These are phyloP conservation scores for Citropsis articulata DNA, from an alignment of 345 rosid species.

Conservation along the genomic window DNA sequence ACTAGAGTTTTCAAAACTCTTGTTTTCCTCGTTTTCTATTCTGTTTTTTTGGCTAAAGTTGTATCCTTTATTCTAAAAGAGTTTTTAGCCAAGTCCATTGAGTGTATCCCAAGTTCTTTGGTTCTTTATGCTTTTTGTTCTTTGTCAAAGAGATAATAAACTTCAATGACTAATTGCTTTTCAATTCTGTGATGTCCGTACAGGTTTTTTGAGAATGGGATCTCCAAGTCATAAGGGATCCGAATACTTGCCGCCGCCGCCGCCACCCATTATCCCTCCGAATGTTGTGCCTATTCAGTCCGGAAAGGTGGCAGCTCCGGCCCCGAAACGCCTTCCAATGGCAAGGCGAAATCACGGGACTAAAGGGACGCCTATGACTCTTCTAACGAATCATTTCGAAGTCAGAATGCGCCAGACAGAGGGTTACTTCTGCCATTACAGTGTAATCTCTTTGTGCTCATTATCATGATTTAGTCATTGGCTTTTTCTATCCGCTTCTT, in stretches of 20 bases:
- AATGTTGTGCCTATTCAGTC: background rate
- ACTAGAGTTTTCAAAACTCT: no score
- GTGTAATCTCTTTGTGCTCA: background rate
- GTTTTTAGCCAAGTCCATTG: background rate
- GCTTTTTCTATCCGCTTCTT: background rate
- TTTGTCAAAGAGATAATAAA: no score
- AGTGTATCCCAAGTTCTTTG: no score
- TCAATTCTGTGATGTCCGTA: background rate
- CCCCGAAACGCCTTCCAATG: conserved; percentile 12
- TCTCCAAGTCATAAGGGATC: background rate
- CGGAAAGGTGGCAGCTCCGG: background rate
- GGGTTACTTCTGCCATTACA: conserved; percentile 25
- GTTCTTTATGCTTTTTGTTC: no score
- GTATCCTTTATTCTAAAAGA: background rate
- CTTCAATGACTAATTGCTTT: no score
- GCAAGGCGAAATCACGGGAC: conserved; percentile 18
- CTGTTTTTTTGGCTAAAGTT: background rate
- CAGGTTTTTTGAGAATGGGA: background rate
- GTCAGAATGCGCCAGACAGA: conserved; percentile 10
- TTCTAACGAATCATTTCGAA: conserved; percentile 27
- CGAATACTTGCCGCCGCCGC: conserved; percentile 21
- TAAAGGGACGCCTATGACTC: conserved; percentile 15
- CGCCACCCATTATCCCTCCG: conserved; percentile 12
- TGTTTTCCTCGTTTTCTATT: background rate
- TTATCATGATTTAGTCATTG: background rate